Conservation (phyloP, 2,329 filamentous ascomycete species). For the Ambrosiella cleistominuta region DNA sequence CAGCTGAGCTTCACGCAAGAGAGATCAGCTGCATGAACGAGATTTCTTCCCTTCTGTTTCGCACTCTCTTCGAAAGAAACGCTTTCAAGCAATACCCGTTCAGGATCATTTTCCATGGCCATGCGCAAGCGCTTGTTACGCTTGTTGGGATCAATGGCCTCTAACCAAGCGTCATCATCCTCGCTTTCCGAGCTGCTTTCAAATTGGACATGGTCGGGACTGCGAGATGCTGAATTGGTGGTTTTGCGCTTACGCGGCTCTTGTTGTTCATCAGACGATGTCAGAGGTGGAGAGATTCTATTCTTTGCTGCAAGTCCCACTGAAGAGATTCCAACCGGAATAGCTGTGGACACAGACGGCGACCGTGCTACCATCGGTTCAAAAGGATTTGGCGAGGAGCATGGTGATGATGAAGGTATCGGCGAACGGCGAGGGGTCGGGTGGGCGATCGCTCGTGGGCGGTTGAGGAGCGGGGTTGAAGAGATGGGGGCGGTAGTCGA, state of each 20-base stretch:
- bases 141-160: conserved; percentile 27
- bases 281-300: conserved; percentile 7
- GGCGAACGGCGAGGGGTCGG: conserved; percentile 11
- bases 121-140: conserved; percentile 21
- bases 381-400: conserved; percentile 11
- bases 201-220: conserved; percentile 32
- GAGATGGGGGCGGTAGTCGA: conserved; percentile 19
- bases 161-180: conserved; percentile 35
- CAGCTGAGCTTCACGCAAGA: conserved; percentile 34
- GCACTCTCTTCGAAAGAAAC: conserved; percentile 4
- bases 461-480: conserved; percentile 15
- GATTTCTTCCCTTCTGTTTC: conserved; percentile 23
- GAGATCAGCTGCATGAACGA: conserved; percentile 43
- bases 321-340: background rate
- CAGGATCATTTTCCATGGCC: conserved; percentile 9
- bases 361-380: conserved; percentile 7
- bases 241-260: conserved; percentile 31
- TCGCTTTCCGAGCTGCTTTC: conserved; percentile 34
- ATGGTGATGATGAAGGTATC: conserved; percentile 5
- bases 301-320: background rate
- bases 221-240: conserved; percentile 20
- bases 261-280: conserved; percentile 9
- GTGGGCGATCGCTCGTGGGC: conserved; percentile 13
- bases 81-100: conserved; percentile 5
- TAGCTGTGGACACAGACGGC: conserved; percentile 1